phyloP scores from a whole-genome alignment of 257 asterid species.

The Nicotiana paniculata region DNA sequence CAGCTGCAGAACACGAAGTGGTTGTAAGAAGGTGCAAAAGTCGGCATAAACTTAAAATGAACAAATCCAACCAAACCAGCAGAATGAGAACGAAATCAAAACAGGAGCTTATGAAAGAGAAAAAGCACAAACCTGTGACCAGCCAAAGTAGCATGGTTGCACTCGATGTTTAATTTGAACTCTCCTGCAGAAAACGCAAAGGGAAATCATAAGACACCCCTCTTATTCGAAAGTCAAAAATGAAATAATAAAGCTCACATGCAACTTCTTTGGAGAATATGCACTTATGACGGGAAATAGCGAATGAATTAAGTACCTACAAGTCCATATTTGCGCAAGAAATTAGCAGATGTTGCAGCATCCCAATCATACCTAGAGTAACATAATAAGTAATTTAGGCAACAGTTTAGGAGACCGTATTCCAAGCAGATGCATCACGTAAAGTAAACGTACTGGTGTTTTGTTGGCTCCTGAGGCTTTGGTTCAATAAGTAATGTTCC shows the following conservation, averaged over 20 bases:
- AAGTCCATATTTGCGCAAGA: constrained; percentile 84
- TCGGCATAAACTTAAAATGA: background rate
- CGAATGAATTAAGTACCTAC: constrained; percentile 36
- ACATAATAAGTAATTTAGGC: background rate
- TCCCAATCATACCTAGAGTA: constrained; percentile 92
- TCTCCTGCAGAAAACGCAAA: constrained; percentile 45
- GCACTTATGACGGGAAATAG: background rate
- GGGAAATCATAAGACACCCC: background rate
- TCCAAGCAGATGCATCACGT: background rate
- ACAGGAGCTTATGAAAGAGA: background rate
- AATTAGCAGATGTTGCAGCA: constrained; percentile 94
- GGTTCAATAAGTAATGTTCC: constrained; percentile 98
- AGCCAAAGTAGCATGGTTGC: constrained; percentile 96
- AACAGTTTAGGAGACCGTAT: background rate
- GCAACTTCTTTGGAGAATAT: background rate
- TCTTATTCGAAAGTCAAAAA: background rate
- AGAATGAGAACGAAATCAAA: background rate
- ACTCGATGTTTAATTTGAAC: constrained; percentile 89
- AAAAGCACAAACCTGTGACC: constrained; percentile 75
- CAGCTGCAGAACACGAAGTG: constrained; percentile 37
- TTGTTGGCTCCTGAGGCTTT: constrained; percentile 99
- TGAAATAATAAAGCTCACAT: background rate
- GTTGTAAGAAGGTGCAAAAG: background rate
- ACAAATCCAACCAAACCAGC: background rate
- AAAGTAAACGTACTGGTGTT: constrained; percentile 62